Conservation (phyloP, 148 eudicot genomes). For the Dysphania ambrosioides region DNA sequence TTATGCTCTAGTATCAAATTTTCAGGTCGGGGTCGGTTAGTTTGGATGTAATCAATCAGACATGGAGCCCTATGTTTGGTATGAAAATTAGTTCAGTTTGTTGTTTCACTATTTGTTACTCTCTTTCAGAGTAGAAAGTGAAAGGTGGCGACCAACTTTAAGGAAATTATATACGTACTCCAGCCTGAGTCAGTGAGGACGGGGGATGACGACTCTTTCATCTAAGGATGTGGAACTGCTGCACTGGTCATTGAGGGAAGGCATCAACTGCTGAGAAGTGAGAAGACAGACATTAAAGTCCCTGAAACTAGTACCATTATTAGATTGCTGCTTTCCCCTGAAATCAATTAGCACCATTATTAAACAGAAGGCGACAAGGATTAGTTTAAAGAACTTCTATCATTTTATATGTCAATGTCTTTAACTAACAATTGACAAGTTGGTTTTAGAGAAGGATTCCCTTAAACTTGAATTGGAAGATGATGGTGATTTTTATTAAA, state of each 20-base stretch:
- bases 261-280: no score
- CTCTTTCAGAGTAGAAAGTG: background rate
- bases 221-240: no score
- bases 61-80: conserved; percentile 98
- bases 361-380: background rate
- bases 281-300: no score
- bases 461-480: background rate
- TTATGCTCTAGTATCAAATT: conserved; percentile 16
- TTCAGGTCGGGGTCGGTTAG: conserved; percentile 84
- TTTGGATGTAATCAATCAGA: conserved; percentile 84
- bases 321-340: background rate
- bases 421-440: background rate
- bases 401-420: background rate
- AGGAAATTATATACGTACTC: no score
- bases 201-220: background rate
- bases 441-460: background rate
- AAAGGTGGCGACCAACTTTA: no score
- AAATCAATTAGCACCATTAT: no score
- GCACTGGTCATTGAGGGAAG: no score
- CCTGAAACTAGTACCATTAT: background rate
- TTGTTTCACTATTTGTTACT: background rate
- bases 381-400: background rate
- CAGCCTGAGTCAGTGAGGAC: no score
- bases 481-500: background rate
- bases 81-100: conserved; percentile 11